These are phyloP conservation scores for Cercophora sp. DNA, from an alignment of 495 filamentous ascomycete genomes.

Conservation along the genomic window DNA sequence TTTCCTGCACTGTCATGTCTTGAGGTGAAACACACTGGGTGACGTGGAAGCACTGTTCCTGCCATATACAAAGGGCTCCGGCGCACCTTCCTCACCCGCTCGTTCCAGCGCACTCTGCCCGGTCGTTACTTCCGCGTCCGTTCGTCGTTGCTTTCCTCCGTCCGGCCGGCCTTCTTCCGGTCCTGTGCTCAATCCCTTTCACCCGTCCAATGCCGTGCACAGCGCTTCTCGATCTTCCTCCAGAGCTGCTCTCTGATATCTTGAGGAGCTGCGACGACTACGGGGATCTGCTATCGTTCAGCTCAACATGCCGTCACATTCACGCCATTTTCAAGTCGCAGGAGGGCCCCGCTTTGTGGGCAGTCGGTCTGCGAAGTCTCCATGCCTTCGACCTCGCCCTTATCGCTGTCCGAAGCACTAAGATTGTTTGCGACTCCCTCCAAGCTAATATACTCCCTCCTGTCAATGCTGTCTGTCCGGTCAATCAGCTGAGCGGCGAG, in stretches of 20 bases:
- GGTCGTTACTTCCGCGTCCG: too few relatives aligned
- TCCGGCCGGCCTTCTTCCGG: too few relatives aligned
- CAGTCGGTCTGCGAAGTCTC: background rate
- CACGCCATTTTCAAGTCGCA: background rate
- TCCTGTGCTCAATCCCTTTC: background rate
- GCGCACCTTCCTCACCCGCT: too few relatives aligned
- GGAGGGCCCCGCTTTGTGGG: background rate
- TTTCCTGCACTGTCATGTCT: too few relatives aligned
- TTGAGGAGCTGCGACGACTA: background rate
- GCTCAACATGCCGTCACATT: background rate
- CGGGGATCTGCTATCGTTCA: background rate
- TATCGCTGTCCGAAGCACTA: background rate
- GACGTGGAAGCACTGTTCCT: too few relatives aligned
- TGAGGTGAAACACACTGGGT: too few relatives aligned
- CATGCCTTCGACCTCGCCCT: constrained; percentile 1
- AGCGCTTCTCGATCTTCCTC: background rate
- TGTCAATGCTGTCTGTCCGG: background rate
- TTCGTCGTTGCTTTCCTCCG: background rate
- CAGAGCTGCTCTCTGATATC: background rate
- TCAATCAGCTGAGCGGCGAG: background rate
- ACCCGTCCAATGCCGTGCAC: background rate
- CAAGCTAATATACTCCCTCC: background rate
- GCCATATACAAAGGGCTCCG: too few relatives aligned
- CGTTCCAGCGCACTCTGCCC: too few relatives aligned
- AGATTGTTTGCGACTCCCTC: background rate